Conservation (phyloP, 2,329 filamentous ascomycete species). For the Ophiosphaerella narmari region DNA sequence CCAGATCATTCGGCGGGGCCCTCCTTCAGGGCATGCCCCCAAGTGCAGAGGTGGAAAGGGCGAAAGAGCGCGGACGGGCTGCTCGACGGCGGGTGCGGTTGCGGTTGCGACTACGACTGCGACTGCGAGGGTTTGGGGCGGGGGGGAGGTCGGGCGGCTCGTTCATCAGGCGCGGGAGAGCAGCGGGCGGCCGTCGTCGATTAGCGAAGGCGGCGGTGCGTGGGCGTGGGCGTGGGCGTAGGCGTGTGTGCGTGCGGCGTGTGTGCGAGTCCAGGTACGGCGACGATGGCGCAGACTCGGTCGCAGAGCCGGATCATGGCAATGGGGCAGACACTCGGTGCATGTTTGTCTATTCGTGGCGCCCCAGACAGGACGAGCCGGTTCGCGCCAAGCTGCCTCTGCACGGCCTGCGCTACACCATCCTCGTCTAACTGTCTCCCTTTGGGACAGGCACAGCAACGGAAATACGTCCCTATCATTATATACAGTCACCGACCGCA, state of each 20-base stretch:
- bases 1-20: conserved; percentile 66
- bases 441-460: not conserved
- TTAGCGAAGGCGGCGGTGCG: conserved; percentile 16
- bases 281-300: conserved; percentile 20
- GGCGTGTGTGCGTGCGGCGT: not conserved
- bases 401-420: not conserved
- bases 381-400: not conserved
- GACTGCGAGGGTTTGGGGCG: conserved; percentile 6
- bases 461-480: too few relatives aligned
- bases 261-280: not conserved
- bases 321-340: conserved; percentile 6
- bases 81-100: conserved; percentile 9
- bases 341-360: conserved; percentile 33
- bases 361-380: conserved; percentile 17
- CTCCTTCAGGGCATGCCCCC: conserved; percentile 30
- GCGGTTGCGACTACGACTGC: too few relatives aligned
- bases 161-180: conserved; percentile 24
- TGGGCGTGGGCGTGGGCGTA: conserved; percentile 14
- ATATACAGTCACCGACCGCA: too few relatives aligned
- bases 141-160: conserved; percentile 24
- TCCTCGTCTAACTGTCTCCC: not conserved
- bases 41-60: conserved; percentile 1
- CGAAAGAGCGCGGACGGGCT: not conserved
- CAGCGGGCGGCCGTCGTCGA: conserved; percentile 5
- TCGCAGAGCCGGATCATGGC: conserved; percentile 17